These are phyloP conservation scores for Ustilago nuda DNA, from an alignment of 1,284 basidiomycete species.

Conservation along the genomic window DNA sequence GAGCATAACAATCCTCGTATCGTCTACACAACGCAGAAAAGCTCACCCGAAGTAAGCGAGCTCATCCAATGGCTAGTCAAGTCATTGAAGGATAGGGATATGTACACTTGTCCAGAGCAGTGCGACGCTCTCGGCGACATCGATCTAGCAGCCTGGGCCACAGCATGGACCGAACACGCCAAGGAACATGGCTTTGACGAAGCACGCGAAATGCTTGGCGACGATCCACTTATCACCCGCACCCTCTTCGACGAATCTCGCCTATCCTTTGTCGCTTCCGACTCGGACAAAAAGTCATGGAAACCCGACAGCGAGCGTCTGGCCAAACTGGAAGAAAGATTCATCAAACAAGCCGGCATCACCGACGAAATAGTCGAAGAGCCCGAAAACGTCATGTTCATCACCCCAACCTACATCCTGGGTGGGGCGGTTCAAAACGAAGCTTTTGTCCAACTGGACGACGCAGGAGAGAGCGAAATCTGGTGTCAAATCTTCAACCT, in stretches of 20 bases:
- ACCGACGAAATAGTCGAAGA: neutral
- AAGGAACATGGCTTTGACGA: slow-evolving; percentile 34
- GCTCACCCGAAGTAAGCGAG: slow-evolving; percentile 22
- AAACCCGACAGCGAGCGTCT: slow-evolving; percentile 8
- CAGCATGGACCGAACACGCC: slow-evolving; percentile 28
- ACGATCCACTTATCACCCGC: slow-evolving; percentile 34
- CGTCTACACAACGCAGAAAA: slow-evolving; percentile 23
- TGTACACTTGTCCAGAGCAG: neutral
- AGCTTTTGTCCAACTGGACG: slow-evolving; percentile 19
- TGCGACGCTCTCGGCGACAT: slow-evolving; percentile 16
- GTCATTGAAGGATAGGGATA: neutral
- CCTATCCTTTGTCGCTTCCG: slow-evolving; percentile 3
- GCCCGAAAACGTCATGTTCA: slow-evolving; percentile 19
- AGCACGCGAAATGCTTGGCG: slow-evolving; percentile 33
- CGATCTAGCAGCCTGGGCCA: slow-evolving; percentile 16
- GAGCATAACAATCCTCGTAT: slow-evolving; percentile 20
- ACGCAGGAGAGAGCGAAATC: slow-evolving; percentile 21
- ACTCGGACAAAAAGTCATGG: slow-evolving; percentile 7
- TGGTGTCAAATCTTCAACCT: slow-evolving; percentile 49
- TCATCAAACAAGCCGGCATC: slow-evolving; percentile 13
- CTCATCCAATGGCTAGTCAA: slow-evolving; percentile 13
- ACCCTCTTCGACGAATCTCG: slow-evolving; percentile 43
- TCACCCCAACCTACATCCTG: slow-evolving; percentile 36
- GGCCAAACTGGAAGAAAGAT: slow-evolving; percentile 1
- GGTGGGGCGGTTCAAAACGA: slow-evolving; percentile 19